Conservation (phyloP, 1,139 yeast species). For the Torulaspora globosa region DNA sequence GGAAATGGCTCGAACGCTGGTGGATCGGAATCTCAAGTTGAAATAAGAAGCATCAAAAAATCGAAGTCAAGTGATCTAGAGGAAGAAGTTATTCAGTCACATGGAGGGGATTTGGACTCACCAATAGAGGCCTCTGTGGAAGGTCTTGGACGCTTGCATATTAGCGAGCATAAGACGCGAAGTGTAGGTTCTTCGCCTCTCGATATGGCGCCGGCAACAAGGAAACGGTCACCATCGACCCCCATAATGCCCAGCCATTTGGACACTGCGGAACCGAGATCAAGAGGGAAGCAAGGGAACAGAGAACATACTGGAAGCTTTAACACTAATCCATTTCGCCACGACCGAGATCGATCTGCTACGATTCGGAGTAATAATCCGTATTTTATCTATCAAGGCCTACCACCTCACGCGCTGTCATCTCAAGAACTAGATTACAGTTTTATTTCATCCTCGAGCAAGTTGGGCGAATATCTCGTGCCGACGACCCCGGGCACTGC, state of each 20-base stretch:
- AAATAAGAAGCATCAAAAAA: neutral
- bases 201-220: constrained; percentile 7
- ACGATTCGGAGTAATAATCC: constrained; percentile 20
- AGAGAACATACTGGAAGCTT: constrained; percentile 11
- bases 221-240: constrained; percentile 29
- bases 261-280: constrained; percentile 8
- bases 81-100: neutral
- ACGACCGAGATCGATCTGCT: constrained; percentile 10
- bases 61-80: neutral
- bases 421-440: constrained; percentile 19
- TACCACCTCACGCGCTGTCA: constrained; percentile 25
- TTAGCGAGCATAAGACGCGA: constrained; percentile 3
- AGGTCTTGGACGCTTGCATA: constrained; percentile 6
- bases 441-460: constrained; percentile 11
- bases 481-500: constrained; percentile 17
- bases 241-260: constrained; percentile 23
- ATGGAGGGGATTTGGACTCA: neutral
- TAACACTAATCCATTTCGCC: constrained; percentile 18
- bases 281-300: constrained; percentile 12
- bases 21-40: neutral
- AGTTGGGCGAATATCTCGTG: constrained; percentile 11
- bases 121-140: neutral
- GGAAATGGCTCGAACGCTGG: neutral
- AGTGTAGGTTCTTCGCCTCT: constrained; percentile 7
- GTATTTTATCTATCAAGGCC: constrained; percentile 23